These are phyloP conservation scores for Thinopyrum elongatum DNA, from an alignment of 176 grass and related monocot species.

Conservation along the genomic window DNA sequence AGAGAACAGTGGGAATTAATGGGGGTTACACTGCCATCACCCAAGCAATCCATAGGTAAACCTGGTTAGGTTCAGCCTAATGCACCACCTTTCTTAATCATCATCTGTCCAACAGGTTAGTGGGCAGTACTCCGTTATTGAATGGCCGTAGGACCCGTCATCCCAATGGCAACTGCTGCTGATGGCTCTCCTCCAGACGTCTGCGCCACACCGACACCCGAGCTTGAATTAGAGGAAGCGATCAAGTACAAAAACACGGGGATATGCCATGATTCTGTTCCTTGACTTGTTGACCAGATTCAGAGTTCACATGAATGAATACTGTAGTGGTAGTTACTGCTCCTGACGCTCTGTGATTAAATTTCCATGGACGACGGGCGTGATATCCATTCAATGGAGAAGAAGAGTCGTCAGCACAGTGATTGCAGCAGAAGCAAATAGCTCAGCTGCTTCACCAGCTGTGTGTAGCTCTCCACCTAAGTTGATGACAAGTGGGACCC, in stretches of 20 bases:
- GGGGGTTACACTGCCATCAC: background rate
- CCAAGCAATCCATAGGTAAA: background rate
- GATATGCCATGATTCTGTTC: background rate
- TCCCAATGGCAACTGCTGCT: slow-evolving; percentile 33
- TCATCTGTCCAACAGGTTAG: background rate
- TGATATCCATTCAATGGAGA: background rate
- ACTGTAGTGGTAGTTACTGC: background rate
- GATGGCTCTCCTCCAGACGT: slow-evolving; percentile 20
- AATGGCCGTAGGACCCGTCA: slow-evolving; percentile 14
- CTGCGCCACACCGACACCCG: background rate
- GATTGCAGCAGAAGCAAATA: background rate
- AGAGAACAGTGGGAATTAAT: background rate
- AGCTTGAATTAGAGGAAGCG: background rate
- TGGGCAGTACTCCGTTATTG: background rate
- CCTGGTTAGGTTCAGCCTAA: background rate
- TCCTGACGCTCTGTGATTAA: background rate
- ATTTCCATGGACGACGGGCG: background rate
- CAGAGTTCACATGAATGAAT: background rate
- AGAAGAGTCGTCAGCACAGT: background rate
- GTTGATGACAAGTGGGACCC: background rate
- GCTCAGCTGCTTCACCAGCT: background rate
- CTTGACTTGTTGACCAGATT: background rate
- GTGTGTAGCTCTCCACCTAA: background rate
- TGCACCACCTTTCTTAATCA: background rate
- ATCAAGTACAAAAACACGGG: background rate